Base-by-base conservation (phyloP, 176 grass and related monocot species). In the Panicum miliaceum region DNA sequence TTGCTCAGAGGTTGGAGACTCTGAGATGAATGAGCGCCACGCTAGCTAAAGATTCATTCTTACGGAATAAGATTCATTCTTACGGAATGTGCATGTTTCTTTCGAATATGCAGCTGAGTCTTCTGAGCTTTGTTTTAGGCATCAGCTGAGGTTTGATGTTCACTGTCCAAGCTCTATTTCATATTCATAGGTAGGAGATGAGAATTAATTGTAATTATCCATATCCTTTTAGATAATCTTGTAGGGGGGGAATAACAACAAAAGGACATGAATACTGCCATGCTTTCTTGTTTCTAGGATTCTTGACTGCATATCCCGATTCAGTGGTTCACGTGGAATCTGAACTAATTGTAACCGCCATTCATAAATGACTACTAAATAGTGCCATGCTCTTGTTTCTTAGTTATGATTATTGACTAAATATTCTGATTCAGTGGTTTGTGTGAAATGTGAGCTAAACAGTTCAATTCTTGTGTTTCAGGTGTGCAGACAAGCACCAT, bases 401-500 rank as follows among this genome's bases (percentile, higher is more conserved):
- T 70, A 61, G 40, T 71, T 19, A 50, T 6, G 26, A 48, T 38
- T 48, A 15, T 74, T 74, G 10, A 25, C 4, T 60, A 9, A 40
- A 36, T 68, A 10, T 15, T 4, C 9, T 41, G 27, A 60, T 32
- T 60, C 15, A 52, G 79, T 38, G 11, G 14, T 60, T 48, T 7
- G 12, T 4, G 18, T 76, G 26, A 60, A 76, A 40, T 68, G 23
- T 27, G 1, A 69, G 42, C 71, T 76, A 0, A 70, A 32, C 22
- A 69, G n/a, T 87, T 59, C 9, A 19, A 16, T 20, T 82, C 19
- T 63, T 78, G 23, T 40, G 11, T 51, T 88, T 83, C 86, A 88
- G 80, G 64, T 78, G 34, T 51, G 41, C 66, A 36, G 29, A 63
- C 16, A 14, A 61, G 51, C 15, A 26, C 19, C 12, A 29, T 62